phyloP scores from a whole-genome alignment of 352 stramenopile genomes.

The Globisporangium cystogenes region DNA sequence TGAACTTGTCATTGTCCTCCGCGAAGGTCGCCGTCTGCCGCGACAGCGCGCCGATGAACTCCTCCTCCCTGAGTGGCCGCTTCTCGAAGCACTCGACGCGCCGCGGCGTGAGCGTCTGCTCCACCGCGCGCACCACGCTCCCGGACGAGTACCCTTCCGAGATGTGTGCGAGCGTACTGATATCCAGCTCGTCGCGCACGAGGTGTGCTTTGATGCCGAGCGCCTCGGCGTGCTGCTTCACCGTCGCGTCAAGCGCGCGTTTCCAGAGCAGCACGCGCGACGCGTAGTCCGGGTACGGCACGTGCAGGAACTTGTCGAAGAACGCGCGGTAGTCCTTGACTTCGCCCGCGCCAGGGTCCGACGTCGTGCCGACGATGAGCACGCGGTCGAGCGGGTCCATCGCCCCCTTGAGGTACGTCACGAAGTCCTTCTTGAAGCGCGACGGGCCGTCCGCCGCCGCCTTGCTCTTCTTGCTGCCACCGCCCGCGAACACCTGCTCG shows the following conservation, averaged over 20 bases:
- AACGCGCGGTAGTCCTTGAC: constrained; percentile 82
- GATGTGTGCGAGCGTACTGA: constrained; percentile 88
- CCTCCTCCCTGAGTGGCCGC: constrained; percentile 66
- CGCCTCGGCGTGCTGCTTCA: constrained; percentile 30
- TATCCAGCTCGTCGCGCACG: constrained; percentile 55
- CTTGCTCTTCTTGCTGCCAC: constrained; percentile 78
- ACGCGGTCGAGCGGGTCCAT: constrained; percentile 88
- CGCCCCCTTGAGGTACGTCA: constrained; percentile 90
- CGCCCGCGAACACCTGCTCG: constrained; percentile 83
- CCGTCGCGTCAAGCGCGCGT: constrained; percentile 49
- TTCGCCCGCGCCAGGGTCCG: constrained; percentile 79
- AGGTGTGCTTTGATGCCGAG: constrained; percentile 20
- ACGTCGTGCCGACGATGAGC: constrained; percentile 87
- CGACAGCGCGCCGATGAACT: constrained; percentile 83
- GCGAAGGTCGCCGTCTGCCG: constrained; percentile 55
- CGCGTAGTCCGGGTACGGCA: constrained; percentile 90
- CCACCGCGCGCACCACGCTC: constrained; percentile 71
- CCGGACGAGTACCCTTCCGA: constrained; percentile 90
- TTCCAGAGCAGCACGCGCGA: constrained; percentile 90
- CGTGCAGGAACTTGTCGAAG: constrained; percentile 93
- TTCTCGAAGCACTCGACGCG: constrained; percentile 79
- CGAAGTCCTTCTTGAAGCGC: constrained; percentile 93
- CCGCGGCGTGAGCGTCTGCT: constrained; percentile 72
- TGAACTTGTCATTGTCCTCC: constrained; percentile 73
- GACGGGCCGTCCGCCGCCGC: constrained; percentile 55